Percentiles rank a stretch among this genome's conserved stretches.
Evolutionary conservation across 2,329 filamentous ascomycete species (phyloP).

Genomic region (Pseudogymnoascus sp.): DNA sequence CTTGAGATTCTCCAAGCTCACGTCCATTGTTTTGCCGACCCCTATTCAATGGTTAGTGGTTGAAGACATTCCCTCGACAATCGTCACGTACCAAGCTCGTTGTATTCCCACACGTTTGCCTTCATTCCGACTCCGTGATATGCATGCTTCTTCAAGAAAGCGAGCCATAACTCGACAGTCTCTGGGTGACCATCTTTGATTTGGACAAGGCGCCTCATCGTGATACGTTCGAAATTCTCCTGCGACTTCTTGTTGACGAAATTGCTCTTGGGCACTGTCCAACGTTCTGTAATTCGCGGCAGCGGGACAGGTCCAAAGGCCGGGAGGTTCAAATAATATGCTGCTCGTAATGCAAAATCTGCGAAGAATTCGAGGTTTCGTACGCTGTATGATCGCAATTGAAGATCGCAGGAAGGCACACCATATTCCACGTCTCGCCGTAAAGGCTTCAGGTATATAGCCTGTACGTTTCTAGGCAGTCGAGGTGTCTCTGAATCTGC

Average conservation of each 20-base stretch:
- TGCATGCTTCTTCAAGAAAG: slow-evolving; percentile 82
- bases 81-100: slow-evolving; percentile 52
- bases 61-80: neutral
- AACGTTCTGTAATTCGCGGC: slow-evolving; percentile 78
- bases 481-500: slow-evolving; percentile 50
- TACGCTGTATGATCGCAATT: slow-evolving; percentile 82
- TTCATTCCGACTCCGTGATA: slow-evolving; percentile 99
- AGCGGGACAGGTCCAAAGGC: slow-evolving; percentile 79
- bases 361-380: slow-evolving; percentile 89
- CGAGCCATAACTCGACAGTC: slow-evolving; percentile 83
- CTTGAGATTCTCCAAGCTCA: slow-evolving; percentile 36
- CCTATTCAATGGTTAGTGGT: slow-evolving; percentile 30
- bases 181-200: slow-evolving; percentile 88
- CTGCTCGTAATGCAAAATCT: slow-evolving; percentile 88
- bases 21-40: slow-evolving; percentile 44
- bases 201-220: slow-evolving; percentile 75
- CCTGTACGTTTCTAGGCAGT: slow-evolving; percentile 71
- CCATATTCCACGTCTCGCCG: slow-evolving; percentile 66
- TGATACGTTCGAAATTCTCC: slow-evolving; percentile 94
- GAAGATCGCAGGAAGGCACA: slow-evolving; percentile 79
- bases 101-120: slow-evolving; percentile 90
- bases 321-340: slow-evolving; percentile 84
- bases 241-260: slow-evolving; percentile 97
- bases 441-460: slow-evolving; percentile 76
- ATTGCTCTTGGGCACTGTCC: slow-evolving; percentile 81